Base-by-base conservation (phyloP, 495 filamentous ascomycete genomes). In the Penicillium bialowiezense region DNA sequence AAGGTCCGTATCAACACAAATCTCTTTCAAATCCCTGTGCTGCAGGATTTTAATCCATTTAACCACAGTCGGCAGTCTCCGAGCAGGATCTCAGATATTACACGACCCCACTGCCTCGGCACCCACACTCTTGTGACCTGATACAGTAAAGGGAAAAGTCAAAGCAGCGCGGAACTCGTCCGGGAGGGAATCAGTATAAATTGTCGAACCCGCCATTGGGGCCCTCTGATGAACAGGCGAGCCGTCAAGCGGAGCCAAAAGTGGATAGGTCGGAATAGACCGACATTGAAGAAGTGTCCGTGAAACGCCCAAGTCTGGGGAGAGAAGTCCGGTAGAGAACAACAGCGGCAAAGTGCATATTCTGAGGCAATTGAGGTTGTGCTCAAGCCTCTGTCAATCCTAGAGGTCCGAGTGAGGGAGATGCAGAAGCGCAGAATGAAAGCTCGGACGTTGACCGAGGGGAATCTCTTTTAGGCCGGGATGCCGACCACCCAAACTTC, bases 401-500 rank as follows among this genome's bases (percentile, higher is more conserved):
- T 12, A 32, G 29, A 32, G 29, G 29, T 32, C 29, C 29, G 17
- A 49, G 24, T 35, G 12, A 33, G 10, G 34, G 38, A 17, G 35
- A 8, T 17, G 21, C 19, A 28, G 7, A 28, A 42, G 19, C 12
- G 33, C 19, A 34, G 31, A 38, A 28, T 20, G 20, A 28, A 41
- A 42, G 39, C 23, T 40, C 58, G 62, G 62, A 65, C 40, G 52
- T 63, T 63, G 63, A 43, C 63, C 56, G 59, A 65, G 38, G 17
- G 15, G 49, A 37, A 10, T 34, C 23, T 29, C 43, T 54, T 19
- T 37, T 47, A 37, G 35, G 34, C 44, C 35, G 40, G 41, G 52
- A 33, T 32, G 17, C 33, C 36, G 28, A 41, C 17, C 44, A 32
- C 35, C 34, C 35, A 20, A 19, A 13, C 8, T 41, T 36, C 29